Evolutionary conservation across 768 basidiomycete genomes (phyloP).

Genomic region (Lactarius akahatsu): DNA sequence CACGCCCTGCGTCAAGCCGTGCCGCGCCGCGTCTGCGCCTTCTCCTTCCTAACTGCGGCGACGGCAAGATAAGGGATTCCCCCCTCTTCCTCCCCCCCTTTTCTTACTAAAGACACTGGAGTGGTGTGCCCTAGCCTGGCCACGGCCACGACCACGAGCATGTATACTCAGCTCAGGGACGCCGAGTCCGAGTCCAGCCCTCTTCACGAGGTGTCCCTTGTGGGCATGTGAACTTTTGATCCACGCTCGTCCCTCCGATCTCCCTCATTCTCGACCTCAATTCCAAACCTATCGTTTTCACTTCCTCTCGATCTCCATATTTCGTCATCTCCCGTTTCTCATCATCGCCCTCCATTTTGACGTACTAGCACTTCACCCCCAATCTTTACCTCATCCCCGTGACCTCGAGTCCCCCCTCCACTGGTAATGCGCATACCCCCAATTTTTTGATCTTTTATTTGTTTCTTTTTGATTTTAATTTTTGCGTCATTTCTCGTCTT

Average conservation of each 20-base stretch:
- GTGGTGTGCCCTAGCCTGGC: conserved; percentile 17
- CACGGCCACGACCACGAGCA: neutral
- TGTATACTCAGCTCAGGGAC: conserved; percentile 1
- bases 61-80: conserved; percentile 18
- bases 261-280: conserved; percentile 22
- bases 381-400: conserved; percentile 15
- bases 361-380: conserved; percentile 16
- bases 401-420: conserved; percentile 1
- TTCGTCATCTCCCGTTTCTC: conserved; percentile 18
- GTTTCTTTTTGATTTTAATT: conserved; percentile 5
- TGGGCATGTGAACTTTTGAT: conserved; percentile 12
- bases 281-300: conserved; percentile 1
- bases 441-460: neutral
- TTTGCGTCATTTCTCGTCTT: conserved; percentile 16
- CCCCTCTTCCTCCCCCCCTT: neutral
- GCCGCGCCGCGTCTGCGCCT: conserved; percentile 1
- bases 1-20: neutral
- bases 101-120: neutral
- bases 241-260: conserved; percentile 25
- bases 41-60: conserved; percentile 21
- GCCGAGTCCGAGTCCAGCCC: conserved; percentile 23
- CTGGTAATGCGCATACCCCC: conserved; percentile 11
- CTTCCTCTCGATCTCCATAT: conserved; percentile 6
- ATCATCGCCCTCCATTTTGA: conserved; percentile 21
- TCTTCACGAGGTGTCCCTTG: neutral